Conservation (phyloP, 139 green algal genomes). For the Closterium sp. region DNA sequence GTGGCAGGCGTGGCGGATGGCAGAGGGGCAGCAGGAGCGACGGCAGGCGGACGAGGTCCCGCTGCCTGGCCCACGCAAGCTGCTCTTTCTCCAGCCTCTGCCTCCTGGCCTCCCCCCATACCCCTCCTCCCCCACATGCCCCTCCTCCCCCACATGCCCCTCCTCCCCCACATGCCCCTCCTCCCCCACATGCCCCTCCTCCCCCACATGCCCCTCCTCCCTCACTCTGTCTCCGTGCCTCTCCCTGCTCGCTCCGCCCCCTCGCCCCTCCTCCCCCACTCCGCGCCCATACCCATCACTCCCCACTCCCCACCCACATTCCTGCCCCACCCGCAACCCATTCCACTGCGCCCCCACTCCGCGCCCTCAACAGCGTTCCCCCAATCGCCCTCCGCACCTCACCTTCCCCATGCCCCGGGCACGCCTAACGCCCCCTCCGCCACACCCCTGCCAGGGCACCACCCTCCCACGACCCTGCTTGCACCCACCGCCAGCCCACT, state of each 20-base stretch:
- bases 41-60: no score
- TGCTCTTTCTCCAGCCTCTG: background rate
- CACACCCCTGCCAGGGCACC: background rate
- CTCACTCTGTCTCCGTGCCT: background rate
- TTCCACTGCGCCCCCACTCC: background rate
- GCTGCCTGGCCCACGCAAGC: background rate
- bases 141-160: no score
- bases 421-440: background rate
- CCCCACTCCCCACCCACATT: background rate
- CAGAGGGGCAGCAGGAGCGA: no score
- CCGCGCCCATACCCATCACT: background rate
- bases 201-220: background rate
- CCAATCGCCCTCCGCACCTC: background rate
- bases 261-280: background rate
- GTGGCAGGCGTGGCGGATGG: background rate
- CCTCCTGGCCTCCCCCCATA: no score
- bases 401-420: background rate
- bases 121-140: no score
- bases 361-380: no score
- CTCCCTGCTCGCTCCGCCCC: background rate
- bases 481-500: no score
- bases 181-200: background rate
- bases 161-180: no score
- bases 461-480: background rate
- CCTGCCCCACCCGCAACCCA: background rate